phyloP scores from a whole-genome alignment of 495 filamentous ascomycete species.

The Podospora fimiseda region DNA sequence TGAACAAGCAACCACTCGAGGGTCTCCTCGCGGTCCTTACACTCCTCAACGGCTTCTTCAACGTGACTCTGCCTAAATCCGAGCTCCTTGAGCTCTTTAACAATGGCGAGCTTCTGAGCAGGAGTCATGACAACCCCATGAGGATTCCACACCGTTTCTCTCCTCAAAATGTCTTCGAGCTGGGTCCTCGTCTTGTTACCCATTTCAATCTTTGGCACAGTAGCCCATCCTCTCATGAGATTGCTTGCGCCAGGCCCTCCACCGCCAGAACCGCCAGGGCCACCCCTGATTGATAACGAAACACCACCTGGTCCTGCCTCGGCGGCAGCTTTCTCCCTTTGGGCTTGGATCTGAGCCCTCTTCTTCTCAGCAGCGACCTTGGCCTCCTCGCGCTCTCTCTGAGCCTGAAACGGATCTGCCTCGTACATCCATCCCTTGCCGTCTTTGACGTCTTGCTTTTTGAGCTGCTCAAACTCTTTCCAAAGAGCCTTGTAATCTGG shows the following conservation, averaged over 20 bases:
- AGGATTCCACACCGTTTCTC: constrained; percentile 80
- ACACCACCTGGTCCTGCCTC: constrained; percentile 44
- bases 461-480: constrained; percentile 80
- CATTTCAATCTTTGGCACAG: constrained; percentile 87
- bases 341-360: constrained; percentile 52
- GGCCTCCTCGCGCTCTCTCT: constrained; percentile 70
- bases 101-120: constrained; percentile 49
- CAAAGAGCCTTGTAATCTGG: constrained; percentile 80
- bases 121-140: constrained; percentile 57
- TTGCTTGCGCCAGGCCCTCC: constrained; percentile 18
- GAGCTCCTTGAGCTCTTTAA: constrained; percentile 66
- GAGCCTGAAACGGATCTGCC: constrained; percentile 81
- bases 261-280: constrained; percentile 7
- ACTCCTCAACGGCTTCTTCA: constrained; percentile 79
- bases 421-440: constrained; percentile 90
- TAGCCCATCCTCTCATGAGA: constrained; percentile 69
- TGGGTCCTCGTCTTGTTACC: constrained; percentile 66
- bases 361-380: constrained; percentile 67
- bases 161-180: constrained; percentile 70
- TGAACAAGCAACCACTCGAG: constrained; percentile 90
- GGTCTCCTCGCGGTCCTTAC: constrained; percentile 88
- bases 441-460: constrained; percentile 65
- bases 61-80: constrained; percentile 84
- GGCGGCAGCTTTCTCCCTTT: constrained; percentile 50
- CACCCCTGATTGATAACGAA: constrained; percentile 30